phyloP scores from a whole-genome alignment of 2,329 filamentous ascomycete genomes.

The Aspergillus ochraceoroseus region DNA sequence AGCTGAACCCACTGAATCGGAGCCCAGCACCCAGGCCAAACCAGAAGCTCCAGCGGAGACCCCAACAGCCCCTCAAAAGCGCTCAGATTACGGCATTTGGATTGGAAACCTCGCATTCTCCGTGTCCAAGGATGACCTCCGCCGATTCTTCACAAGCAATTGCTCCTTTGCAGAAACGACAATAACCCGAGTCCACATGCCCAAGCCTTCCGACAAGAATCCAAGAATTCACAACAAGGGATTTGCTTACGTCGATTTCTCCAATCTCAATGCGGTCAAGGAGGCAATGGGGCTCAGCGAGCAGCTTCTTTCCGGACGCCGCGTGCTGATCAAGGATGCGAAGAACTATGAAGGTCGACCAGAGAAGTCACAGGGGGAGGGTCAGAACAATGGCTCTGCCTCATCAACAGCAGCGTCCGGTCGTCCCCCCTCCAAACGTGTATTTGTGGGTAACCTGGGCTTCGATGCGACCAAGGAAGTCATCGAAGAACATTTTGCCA shows the following conservation, averaged over 20 bases:
- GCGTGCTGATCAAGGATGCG: slow-evolving; percentile 87
- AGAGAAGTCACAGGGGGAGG: slow-evolving; percentile 53
- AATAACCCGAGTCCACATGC: slow-evolving; percentile 82
- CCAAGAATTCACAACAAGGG: slow-evolving; percentile 70
- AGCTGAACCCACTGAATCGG: slow-evolving; percentile 16
- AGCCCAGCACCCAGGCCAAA: slow-evolving; percentile 35
- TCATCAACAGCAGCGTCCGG: slow-evolving; percentile 39
- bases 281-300: slow-evolving; percentile 85
- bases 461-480: slow-evolving; percentile 79
- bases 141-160: slow-evolving; percentile 71
- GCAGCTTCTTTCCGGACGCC: slow-evolving; percentile 67
- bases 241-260: slow-evolving; percentile 94
- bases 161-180: slow-evolving; percentile 61
- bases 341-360: slow-evolving; percentile 89
- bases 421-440: slow-evolving; percentile 67
- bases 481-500: slow-evolving; percentile 72
- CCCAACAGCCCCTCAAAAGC: slow-evolving; percentile 38
- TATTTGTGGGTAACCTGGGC: slow-evolving; percentile 87
- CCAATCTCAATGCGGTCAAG: slow-evolving; percentile 61
- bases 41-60: slow-evolving; percentile 32
- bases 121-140: slow-evolving; percentile 67
- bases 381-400: slow-evolving; percentile 27
- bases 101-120: slow-evolving; percentile 92
- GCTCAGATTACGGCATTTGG: slow-evolving; percentile 85
- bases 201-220: slow-evolving; percentile 53